Base-by-base conservation (phyloP, 164 flowering plant genomes). In the Nymphaea thermarum region DNA sequence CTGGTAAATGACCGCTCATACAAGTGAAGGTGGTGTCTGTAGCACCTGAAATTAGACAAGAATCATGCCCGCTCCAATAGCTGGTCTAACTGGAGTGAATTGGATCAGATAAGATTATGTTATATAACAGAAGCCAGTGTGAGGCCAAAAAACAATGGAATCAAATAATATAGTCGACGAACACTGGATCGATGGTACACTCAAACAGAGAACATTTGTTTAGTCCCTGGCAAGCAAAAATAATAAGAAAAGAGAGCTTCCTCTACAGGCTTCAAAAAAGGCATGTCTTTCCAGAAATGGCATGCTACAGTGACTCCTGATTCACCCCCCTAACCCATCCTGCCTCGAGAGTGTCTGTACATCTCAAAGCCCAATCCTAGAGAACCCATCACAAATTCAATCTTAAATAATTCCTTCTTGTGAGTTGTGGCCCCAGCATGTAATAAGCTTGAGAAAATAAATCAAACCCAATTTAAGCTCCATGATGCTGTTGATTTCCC, bases 311-410 rank as follows among this genome's bases (percentile, higher is more conserved):
- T 51, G 60, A 64, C 64, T 0, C 70, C 41, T 45, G 60, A 64
- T 57, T 0, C 70, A 36, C 45, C 60, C 77, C 43, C 71, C 75
- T 68, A 70, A 47, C 51, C 78, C 66, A 68, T 75, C 78, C 57
- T 66, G 72, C n/a, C 36, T 59, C 44, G 45, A 44, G 36, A 65
- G 70, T 61, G 70, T 61, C 53, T 45, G 53, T 10, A 62, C 65
- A 68, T 71, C 67, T 68, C 70, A 63, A 66, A 44, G 66, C 64
- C 60, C 68, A 73, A 71, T 45, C 65, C 43, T 45, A 45, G 69
- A 76, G 66, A 64, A 60, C 15, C 69, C 75, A 60, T 65, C 66
- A 66, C 70, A 67, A 42, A 74, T 63, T 72, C 73, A 74, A 55
- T 65, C 63, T 68, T 75, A 80, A 76, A 75, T 65, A 74, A 65